These are phyloP conservation scores for Pyrenopolyporus hunteri DNA, from an alignment of 495 filamentous ascomycete genomes.

Conservation along the genomic window DNA sequence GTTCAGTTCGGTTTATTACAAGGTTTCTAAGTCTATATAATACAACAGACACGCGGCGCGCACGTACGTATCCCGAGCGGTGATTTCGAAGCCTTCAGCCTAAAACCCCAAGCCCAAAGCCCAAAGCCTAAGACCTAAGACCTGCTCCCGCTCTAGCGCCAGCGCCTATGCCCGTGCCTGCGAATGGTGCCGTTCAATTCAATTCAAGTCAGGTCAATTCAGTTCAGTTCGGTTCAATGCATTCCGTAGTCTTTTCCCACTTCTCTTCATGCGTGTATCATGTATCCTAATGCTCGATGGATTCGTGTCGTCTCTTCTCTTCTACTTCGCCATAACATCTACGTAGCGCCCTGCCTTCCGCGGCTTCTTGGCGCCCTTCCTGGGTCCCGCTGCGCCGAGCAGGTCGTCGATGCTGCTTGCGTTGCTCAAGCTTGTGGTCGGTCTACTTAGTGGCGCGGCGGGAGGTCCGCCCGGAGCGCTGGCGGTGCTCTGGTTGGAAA, in stretches of 20 bases:
- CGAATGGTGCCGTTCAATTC: too few species aligned
- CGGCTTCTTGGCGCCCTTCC: conserved; percentile 72
- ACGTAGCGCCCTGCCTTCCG: conserved; percentile 87
- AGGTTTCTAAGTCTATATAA: conserved; percentile 42
- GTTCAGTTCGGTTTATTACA: conserved; percentile 41
- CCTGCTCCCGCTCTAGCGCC: too few species aligned
- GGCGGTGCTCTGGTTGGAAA: conserved; percentile 48
- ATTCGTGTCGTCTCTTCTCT: neutral
- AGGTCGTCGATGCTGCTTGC: conserved; percentile 88
- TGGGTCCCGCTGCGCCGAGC: conserved; percentile 68
- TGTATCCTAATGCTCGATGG: neutral
- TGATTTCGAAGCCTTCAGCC: too few species aligned
- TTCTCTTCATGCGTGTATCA: neutral
- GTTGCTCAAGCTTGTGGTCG: conserved; percentile 72
- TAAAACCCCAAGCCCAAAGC: too few species aligned
- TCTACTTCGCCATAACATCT: conserved; percentile 81
- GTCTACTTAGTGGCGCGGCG: conserved; percentile 56
- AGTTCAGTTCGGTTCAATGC: too few species aligned
- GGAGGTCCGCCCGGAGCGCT: conserved; percentile 43
- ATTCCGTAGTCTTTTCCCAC: neutral
- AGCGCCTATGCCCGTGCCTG: conserved; percentile 1
- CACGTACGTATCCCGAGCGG: neutral
- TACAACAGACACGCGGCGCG: conserved; percentile 22
- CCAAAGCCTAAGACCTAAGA: too few species aligned
- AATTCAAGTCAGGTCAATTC: too few species aligned